phyloP scores from a whole-genome alignment of 352 stramenopile genomes.

The Phytophthora aleatoria region DNA sequence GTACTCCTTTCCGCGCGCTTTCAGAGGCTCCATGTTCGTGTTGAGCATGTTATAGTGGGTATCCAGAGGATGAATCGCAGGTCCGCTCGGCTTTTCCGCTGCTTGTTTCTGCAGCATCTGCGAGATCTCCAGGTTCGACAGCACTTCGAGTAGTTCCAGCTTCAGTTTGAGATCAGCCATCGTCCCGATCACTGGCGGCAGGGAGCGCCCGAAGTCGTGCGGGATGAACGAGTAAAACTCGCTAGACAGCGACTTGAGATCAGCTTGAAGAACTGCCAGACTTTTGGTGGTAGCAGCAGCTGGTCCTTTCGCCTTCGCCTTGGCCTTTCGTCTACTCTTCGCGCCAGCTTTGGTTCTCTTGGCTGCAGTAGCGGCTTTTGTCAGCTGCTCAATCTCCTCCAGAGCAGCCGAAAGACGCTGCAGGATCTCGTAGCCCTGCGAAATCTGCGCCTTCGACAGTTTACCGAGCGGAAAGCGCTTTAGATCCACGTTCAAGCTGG shows the following conservation, averaged over 20 bases:
- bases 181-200: slow-evolving; percentile 58
- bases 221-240: slow-evolving; percentile 79
- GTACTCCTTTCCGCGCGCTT: slow-evolving; percentile 47
- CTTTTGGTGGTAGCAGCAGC: slow-evolving; percentile 22
- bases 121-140: slow-evolving; percentile 68
- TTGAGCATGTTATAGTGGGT: slow-evolving; percentile 59
- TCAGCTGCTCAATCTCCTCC: slow-evolving; percentile 43
- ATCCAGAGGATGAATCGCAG: slow-evolving; percentile 50
- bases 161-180: slow-evolving; percentile 65
- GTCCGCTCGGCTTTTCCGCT: slow-evolving; percentile 17
- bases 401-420: slow-evolving; percentile 51
- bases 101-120: slow-evolving; percentile 56
- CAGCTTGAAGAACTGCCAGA: slow-evolving; percentile 27
- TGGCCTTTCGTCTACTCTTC: slow-evolving; percentile 31
- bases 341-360: slow-evolving; percentile 22
- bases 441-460: slow-evolving; percentile 66
- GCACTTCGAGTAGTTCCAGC: slow-evolving; percentile 61
- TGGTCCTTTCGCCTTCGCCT: slow-evolving; percentile 31
- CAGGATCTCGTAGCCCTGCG: slow-evolving; percentile 59
- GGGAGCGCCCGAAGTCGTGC: slow-evolving; percentile 61
- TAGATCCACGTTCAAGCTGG: slow-evolving; percentile 53
- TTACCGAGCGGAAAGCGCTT: slow-evolving; percentile 58
- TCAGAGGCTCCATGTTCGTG: slow-evolving; percentile 48
- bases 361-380: slow-evolving; percentile 18
- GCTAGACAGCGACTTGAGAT: slow-evolving; percentile 61